Evolutionary conservation across 345 rosid genomes (phyloP).

Genomic region (Passiflora organensis): DNA sequence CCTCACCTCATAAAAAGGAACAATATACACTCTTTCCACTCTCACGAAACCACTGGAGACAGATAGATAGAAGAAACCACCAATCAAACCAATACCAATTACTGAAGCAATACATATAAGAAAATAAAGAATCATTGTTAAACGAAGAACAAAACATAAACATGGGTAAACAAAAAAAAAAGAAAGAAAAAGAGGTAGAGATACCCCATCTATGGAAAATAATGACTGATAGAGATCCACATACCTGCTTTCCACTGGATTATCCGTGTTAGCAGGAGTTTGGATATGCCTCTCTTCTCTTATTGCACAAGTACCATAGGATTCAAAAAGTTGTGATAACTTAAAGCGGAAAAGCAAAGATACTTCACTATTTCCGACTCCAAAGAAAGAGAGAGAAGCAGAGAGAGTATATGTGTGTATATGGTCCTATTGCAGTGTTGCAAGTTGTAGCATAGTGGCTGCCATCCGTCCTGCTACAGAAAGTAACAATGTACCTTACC

Average conservation of each 20-base stretch:
- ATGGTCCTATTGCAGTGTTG: not conserved
- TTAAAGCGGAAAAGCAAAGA: constrained; percentile 3
- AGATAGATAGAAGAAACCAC: too few species aligned
- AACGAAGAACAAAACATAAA: not conserved
- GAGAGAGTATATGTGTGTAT: not conserved
- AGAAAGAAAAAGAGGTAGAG: constrained; percentile 18
- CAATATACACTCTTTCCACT: too few species aligned
- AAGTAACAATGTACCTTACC: constrained; percentile 2
- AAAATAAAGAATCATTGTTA: not conserved
- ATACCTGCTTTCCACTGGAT: constrained; percentile 31
- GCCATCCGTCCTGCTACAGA: constrained; percentile 11
- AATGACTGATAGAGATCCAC: constrained; percentile 18
- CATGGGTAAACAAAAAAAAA: too few species aligned
- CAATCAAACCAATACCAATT: too few species aligned
- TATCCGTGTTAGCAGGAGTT: too few species aligned
- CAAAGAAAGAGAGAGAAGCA: not conserved
- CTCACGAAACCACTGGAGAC: too few species aligned
- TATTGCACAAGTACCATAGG: too few species aligned
- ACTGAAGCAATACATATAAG: too few species aligned
- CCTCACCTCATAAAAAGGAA: too few species aligned
- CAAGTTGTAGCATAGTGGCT: not conserved
- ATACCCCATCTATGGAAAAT: constrained; percentile 13
- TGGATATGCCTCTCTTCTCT: too few species aligned
- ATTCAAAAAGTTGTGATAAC: too few species aligned
- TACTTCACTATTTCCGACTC: too few species aligned